Evolutionary conservation across 2,329 filamentous ascomycete species (phyloP), one percentile per base, ranked within the genome.

Genomic region (Pseudopyrenochaeta lycopersici): DNA sequence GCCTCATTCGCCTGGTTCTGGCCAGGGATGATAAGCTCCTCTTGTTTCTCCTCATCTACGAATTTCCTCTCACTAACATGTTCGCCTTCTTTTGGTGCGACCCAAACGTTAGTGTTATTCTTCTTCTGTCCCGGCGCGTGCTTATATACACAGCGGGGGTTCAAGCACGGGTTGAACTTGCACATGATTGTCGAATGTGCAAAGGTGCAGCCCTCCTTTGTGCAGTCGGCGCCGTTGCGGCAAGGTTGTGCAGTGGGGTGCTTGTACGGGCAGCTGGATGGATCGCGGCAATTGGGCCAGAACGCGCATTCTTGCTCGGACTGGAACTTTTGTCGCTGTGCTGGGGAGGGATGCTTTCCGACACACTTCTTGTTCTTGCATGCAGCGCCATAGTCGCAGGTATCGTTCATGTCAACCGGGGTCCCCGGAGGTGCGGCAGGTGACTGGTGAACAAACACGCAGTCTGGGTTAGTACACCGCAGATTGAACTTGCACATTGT

Each of bases 341-440:
- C 92, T 1, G 95, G 95, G 6, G 93, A 97, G 2, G 95, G 95
- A 76, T 99, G 95, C 54, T 92, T 90, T 27, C 85, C 93, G 7
- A 90, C 90, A 72, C 95, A 99, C 79, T 98, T 98, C 68, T 87
- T 85, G 82, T 98, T 99, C 79, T 95, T 96, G 86, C 95, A 99
- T 7, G 92, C 92, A 2, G 88, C 92, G 17, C 92, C 94, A 67
- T 90, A 98, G 15, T 85, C 85, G 80, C 95, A 99, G 15, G 84
- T 82, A 68, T 96, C 92, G 53, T 83, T 85, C 63, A 93, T 83
- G 74, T 98, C 95, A 52, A 98, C 82, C 0, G 88, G 84, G 2
- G 85, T 85, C 23, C 90, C 90, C 2, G 89, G 88, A 3, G 91
- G 90, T 29, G 94, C 93, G 2, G 90, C 92, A 1, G 95, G 92